Percentiles rank a stretch among this genome's conserved stretches.
These are phyloP conservation scores for Moesziomyces antarcticus DNA, from an alignment of 1,284 basidiomycete species.

Conservation along the genomic window DNA sequence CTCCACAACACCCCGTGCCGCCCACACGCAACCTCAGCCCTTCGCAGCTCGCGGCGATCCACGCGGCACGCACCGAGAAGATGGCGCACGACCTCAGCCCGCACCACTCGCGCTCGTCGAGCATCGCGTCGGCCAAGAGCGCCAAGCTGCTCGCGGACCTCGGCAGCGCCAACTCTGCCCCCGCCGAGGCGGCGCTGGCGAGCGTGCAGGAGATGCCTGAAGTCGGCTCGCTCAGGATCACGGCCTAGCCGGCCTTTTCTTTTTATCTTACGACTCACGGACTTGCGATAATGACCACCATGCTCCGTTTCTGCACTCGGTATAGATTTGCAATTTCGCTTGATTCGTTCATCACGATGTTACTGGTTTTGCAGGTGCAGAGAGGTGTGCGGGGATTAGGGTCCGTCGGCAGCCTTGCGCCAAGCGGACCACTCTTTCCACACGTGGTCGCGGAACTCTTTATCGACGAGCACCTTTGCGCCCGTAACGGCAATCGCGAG, in stretches of 20 bases:
- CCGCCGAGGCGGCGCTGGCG: slow-evolving; percentile 9
- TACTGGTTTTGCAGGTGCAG: too few relatives aligned
- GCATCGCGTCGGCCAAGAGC: slow-evolving; percentile 20
- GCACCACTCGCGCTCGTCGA: slow-evolving; percentile 26
- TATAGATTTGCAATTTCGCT: too few relatives aligned
- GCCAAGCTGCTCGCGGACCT: slow-evolving; percentile 10
- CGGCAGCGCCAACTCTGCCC: not conserved
- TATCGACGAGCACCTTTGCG: slow-evolving; percentile 66
- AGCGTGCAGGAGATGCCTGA: slow-evolving; percentile 35
- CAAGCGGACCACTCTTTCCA: slow-evolving; percentile 49
- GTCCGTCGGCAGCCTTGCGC: slow-evolving; percentile 39
- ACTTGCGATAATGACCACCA: not conserved
- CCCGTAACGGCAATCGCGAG: slow-evolving; percentile 67
- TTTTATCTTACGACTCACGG: not conserved
- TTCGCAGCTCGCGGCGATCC: slow-evolving; percentile 24
- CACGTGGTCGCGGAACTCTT: slow-evolving; percentile 60
- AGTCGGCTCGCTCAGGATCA: slow-evolving; percentile 27
- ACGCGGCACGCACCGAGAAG: slow-evolving; percentile 27
- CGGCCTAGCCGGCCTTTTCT: slow-evolving; percentile 2
- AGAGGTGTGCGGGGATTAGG: slow-evolving; percentile 2
- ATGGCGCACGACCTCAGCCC: slow-evolving; percentile 23
- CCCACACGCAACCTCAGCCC: slow-evolving; percentile 30
- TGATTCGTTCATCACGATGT: too few relatives aligned
- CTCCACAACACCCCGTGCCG: slow-evolving; percentile 3
- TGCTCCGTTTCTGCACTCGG: too few relatives aligned